These are phyloP conservation scores for Wallacemonas sp. DNA, from an alignment of 208 protist species.

Conservation along the genomic window DNA sequence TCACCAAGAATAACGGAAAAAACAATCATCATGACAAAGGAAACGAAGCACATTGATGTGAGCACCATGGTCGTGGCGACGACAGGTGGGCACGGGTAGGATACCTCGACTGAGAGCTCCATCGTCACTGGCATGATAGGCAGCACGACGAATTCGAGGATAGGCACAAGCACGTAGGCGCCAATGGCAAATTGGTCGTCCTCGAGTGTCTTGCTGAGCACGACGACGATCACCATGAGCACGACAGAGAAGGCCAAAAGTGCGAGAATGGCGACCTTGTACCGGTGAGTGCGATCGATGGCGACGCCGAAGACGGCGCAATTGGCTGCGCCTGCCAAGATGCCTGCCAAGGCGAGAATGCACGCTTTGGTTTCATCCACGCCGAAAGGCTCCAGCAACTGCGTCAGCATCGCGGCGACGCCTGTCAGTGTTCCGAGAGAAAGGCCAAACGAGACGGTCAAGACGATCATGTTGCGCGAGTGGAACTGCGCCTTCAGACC, in stretches of 20 bases:
- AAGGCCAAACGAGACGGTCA: conserved; percentile 39
- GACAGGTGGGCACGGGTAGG: conserved; percentile 42
- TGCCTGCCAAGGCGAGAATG: conserved; percentile 45
- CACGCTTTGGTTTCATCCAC: conserved; percentile 30
- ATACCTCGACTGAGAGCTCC: conserved; percentile 55
- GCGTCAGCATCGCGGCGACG: conserved; percentile 32
- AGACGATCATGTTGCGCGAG: conserved; percentile 28
- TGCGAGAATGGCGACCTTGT: conserved; percentile 24
- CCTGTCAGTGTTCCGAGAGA: conserved; percentile 30
- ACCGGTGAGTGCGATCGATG: conserved; percentile 30
- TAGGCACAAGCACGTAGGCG: conserved; percentile 31
- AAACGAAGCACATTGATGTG: conserved; percentile 31
- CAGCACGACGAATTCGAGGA: conserved; percentile 36
- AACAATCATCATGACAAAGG: conserved; percentile 36
- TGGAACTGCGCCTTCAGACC: conserved; percentile 21
- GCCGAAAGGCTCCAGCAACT: conserved; percentile 47
- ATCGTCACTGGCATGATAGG: conserved; percentile 46
- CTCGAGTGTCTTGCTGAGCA: conserved; percentile 13
- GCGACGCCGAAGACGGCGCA: conserved; percentile 31
- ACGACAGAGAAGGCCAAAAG: conserved; percentile 10
- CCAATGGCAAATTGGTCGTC: not conserved
- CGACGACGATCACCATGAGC: conserved; percentile 13
- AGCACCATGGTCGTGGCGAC: conserved; percentile 35
- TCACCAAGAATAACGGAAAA: conserved; percentile 46
- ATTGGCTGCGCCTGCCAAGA: conserved; percentile 30